Evolutionary conservation across 23 red algal genomes (phyloP).

Genomic region (Cyanidium caldarium): DNA sequence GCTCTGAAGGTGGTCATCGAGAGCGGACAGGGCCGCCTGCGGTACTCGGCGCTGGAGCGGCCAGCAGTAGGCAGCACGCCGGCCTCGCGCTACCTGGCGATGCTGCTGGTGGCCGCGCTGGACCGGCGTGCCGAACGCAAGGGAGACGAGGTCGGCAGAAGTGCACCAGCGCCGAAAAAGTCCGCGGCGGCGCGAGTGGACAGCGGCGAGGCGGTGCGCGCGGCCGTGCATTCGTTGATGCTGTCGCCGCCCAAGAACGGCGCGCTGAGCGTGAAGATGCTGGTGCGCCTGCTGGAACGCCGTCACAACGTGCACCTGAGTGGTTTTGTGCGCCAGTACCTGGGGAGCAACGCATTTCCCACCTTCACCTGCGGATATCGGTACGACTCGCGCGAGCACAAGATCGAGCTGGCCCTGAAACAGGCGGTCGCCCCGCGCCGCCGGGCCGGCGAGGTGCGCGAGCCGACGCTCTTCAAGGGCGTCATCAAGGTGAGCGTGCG

Average conservation of each 20-base stretch:
- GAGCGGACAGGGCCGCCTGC: neutral
- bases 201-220: neutral
- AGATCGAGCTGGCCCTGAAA: constrained; percentile 52
- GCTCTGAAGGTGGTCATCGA: constrained; percentile 26
- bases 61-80: constrained; percentile 7
- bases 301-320: constrained; percentile 30
- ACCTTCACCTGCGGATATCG: constrained; percentile 44
- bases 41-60: constrained; percentile 17
- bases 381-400: constrained; percentile 53
- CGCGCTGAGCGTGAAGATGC: constrained; percentile 31
- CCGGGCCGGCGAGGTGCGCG: neutral
- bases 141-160: constrained; percentile 2
- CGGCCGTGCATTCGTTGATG: constrained; percentile 18
- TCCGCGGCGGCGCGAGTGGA: neutral
- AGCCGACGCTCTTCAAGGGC: constrained; percentile 30
- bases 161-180: neutral
- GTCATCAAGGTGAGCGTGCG: constrained; percentile 38
- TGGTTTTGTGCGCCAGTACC: constrained; percentile 52
- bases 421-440: constrained; percentile 17
- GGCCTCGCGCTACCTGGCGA: constrained; percentile 13
- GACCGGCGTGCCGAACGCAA: constrained; percentile 39
- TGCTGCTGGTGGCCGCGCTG: constrained; percentile 42
- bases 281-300: constrained; percentile 33
- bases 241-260: constrained; percentile 4
- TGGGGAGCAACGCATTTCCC: constrained; percentile 24